phyloP scores from a whole-genome alignment of 495 filamentous ascomycete species.

The Mytilinidion resinicola region DNA sequence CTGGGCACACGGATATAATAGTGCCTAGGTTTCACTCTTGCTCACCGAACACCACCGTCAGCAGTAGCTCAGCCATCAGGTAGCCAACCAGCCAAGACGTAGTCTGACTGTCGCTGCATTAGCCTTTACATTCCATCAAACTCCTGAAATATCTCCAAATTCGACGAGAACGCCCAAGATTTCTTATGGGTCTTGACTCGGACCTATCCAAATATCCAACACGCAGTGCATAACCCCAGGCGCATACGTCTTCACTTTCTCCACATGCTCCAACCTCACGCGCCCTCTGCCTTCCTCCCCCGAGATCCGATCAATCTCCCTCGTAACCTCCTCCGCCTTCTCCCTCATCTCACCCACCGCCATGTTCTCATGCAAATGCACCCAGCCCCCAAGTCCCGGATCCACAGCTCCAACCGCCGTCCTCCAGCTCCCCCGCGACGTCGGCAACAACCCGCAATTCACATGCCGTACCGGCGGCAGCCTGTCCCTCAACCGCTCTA shows the following conservation, averaged over 20 bases:
- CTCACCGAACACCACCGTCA: too few species aligned
- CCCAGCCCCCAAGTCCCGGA: conserved; percentile 50
- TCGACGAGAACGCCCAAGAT: too few species aligned
- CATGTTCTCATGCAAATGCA: conserved; percentile 86
- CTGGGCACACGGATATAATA: too few species aligned
- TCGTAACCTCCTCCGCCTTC: conserved; percentile 46
- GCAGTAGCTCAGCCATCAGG: too few species aligned
- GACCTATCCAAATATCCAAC: conserved; percentile 61
- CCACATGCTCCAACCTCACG: conserved; percentile 59
- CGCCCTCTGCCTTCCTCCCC: conserved; percentile 10
- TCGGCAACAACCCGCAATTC: conserved; percentile 75
- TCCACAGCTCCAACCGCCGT: conserved; percentile 58
- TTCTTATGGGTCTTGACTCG: too few species aligned
- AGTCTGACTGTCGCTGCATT: too few species aligned
- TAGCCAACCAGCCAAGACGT: too few species aligned
- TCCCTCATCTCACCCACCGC: conserved; percentile 54
- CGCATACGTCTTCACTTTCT: conserved; percentile 83
- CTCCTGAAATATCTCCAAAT: too few species aligned
- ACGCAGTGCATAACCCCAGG: conserved; percentile 89
- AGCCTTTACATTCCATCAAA: too few species aligned
- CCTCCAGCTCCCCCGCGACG: conserved; percentile 58
- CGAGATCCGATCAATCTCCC: conserved; percentile 28
- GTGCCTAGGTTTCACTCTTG: too few species aligned
- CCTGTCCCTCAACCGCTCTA: conserved; percentile 33
- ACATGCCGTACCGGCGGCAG: conserved; percentile 54